A percentile compares a stretch with the other conserved stretches of the same genome.
phyloP scores from a whole-genome alignment of 371 early-diverging fungal species.

The Mucor saturninus region DNA sequence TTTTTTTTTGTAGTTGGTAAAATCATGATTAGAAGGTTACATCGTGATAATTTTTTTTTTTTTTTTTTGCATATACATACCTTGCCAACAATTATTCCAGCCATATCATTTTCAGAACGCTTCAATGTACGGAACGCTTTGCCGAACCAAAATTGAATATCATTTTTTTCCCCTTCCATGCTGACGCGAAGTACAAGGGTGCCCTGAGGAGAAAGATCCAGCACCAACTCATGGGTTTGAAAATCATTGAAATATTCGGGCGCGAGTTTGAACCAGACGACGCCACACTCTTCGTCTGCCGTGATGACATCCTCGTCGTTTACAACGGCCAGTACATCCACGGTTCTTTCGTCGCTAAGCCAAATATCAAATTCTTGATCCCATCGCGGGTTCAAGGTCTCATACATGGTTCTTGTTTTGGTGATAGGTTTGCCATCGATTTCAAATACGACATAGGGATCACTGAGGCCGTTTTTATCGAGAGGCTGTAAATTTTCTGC shows the following conservation, averaged over 20 bases:
- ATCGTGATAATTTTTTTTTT: background rate
- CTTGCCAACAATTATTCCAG: conserved; percentile 73
- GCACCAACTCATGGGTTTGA: conserved; percentile 81
- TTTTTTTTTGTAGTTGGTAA: background rate
- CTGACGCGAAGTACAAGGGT: conserved; percentile 82
- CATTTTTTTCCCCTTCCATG: conserved; percentile 92
- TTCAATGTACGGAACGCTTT: conserved; percentile 80
- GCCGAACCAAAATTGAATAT: conserved; percentile 93
- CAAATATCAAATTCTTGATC: conserved; percentile 87
- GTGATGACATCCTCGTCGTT: conserved; percentile 81
- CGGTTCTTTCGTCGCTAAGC: conserved; percentile 56
- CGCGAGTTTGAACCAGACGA: conserved; percentile 67
- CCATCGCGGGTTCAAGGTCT: conserved; percentile 88
- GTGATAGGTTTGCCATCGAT: conserved; percentile 58
- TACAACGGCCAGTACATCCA: conserved; percentile 71
- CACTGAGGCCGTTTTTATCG: conserved; percentile 67
- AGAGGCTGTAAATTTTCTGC: conserved; percentile 60
- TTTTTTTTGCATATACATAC: conserved; percentile 32
- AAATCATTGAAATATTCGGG: conserved; percentile 67
- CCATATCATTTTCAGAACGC: conserved; percentile 73
- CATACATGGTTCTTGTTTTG: conserved; percentile 69
- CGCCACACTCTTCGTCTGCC: conserved; percentile 79
- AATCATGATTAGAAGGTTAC: no score
- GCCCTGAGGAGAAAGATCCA: conserved; percentile 87
- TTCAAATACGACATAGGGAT: conserved; percentile 77